phyloP scores from a whole-genome alignment of 1,284 basidiomycete genomes.

The Calocybe gambosa region DNA sequence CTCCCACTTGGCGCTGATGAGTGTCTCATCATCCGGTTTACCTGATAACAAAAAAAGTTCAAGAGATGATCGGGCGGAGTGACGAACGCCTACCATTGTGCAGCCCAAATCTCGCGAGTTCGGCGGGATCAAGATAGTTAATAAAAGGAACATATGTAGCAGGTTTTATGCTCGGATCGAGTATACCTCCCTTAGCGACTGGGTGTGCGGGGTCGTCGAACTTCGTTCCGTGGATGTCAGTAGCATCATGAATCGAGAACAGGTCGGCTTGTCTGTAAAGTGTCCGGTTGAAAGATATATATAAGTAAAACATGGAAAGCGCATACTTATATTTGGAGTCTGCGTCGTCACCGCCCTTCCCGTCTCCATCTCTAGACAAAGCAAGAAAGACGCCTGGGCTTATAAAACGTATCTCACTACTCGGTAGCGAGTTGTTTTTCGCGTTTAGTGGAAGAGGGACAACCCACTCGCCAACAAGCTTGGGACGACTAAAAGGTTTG shows the following conservation, averaged over 20 bases:
- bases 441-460: constrained; percentile 52
- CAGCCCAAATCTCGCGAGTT: constrained; percentile 57
- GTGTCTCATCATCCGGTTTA: constrained; percentile 40
- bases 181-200: constrained; percentile 43
- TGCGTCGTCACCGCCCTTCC: constrained; percentile 46
- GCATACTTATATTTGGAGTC: constrained; percentile 53
- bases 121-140: constrained; percentile 41
- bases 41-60: constrained; percentile 20
- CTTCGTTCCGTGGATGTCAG: constrained; percentile 53
- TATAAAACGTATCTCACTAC: constrained; percentile 57
- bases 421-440: constrained; percentile 45
- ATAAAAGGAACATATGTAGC: constrained; percentile 55
- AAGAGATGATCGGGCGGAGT: not conserved
- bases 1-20: constrained; percentile 68
- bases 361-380: constrained; percentile 57
- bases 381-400: constrained; percentile 48
- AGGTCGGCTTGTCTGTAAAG: constrained; percentile 45
- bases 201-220: constrained; percentile 53
- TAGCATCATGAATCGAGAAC: constrained; percentile 51
- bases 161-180: constrained; percentile 44
- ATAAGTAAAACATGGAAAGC: not conserved
- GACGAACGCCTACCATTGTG: constrained; percentile 38
- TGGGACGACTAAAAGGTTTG: constrained; percentile 23
- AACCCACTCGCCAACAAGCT: constrained; percentile 53
- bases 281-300: not conserved